Percentiles rank a stretch among this genome's conserved stretches.
phyloP scores from a whole-genome alignment of 495 filamentous ascomycete genomes.

The Jackrogersella minutella region DNA sequence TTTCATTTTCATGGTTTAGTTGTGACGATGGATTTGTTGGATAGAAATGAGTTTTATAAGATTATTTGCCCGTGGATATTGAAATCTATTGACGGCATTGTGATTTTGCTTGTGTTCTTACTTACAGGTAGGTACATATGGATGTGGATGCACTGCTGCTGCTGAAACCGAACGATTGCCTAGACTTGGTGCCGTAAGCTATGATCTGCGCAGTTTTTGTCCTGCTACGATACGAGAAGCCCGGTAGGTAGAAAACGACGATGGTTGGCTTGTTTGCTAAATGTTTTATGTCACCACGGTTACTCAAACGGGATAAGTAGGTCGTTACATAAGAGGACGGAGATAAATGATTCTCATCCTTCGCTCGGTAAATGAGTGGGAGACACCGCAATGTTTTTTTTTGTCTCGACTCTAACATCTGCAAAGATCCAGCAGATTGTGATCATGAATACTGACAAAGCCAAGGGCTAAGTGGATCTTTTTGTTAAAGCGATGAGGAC shows the following conservation, averaged over 20 bases:
- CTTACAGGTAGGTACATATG: background rate
- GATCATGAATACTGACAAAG: background rate
- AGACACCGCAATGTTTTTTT: background rate
- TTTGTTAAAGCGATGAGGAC: too few species aligned
- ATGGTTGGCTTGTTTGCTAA: background rate
- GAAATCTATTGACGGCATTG: background rate
- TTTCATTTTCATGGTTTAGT: conserved; percentile 1
- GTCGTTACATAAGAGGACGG: background rate
- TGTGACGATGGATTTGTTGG: too few species aligned
- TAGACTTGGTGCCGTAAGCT: background rate
- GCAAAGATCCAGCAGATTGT: background rate
- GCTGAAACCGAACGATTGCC: background rate
- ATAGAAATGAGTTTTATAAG: conserved; percentile 5
- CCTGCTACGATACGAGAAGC: background rate
- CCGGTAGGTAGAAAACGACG: background rate
- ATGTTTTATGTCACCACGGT: background rate
- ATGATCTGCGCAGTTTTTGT: background rate
- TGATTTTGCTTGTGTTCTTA: background rate
- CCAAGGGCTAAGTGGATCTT: too few species aligned
- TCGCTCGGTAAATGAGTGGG: background rate
- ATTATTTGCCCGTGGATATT: too few species aligned
- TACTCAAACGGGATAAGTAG: background rate
- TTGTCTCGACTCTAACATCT: background rate
- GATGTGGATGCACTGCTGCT: background rate
- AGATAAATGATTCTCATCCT: background rate